Evolutionary conservation across 345 rosid species (phyloP), one percentile per base, ranked within the genome.

Genomic region (Cardiospermum halicacabum): DNA sequence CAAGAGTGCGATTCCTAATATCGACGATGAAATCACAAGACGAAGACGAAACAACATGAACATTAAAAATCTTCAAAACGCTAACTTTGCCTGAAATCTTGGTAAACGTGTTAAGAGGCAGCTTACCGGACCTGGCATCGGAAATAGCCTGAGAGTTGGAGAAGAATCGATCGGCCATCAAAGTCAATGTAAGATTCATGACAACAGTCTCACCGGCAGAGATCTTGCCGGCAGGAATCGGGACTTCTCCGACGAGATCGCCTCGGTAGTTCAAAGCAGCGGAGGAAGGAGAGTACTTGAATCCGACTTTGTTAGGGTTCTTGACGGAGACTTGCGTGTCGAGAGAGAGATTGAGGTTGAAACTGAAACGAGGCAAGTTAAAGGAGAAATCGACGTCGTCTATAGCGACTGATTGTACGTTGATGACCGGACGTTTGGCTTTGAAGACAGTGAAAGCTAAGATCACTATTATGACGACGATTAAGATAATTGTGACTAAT

Each of bases 371-470:
- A 15, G 67, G 27, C 0, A 21, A 0, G 77, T 79, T 81, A 2
- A 87, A 3, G 39, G 81, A 64, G 42, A 77, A 30, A 22, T 7
- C 28, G 31, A 88, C 67, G 45, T 80, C 66, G 0, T 72, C 51
- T 0, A 94, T 69, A 43, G 72, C 0, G 60, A 85, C 45, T 47
- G 92, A 80, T 63, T 85, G 65, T 60, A 91, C 28, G 55, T 77
- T 69, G 30, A 73, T 77, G 24, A 57, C 43, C 3, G 96, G 81
- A 3, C 31, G 66, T 77, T 82, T 91, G 49, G 96, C 72, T 73
- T 94, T 94, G 86, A 85, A 89, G 3, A 87, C 87, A 37, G 97
- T 89, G 16, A 88, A 69, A 0, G 79, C 81, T 27, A 93, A 65
- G 67, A 86, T 84, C 71, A 84, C 59, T 42, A 74, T 7, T 8